Base-by-base conservation (phyloP, 768 basidiomycete species). In the Pleurotus pulmonarius region DNA sequence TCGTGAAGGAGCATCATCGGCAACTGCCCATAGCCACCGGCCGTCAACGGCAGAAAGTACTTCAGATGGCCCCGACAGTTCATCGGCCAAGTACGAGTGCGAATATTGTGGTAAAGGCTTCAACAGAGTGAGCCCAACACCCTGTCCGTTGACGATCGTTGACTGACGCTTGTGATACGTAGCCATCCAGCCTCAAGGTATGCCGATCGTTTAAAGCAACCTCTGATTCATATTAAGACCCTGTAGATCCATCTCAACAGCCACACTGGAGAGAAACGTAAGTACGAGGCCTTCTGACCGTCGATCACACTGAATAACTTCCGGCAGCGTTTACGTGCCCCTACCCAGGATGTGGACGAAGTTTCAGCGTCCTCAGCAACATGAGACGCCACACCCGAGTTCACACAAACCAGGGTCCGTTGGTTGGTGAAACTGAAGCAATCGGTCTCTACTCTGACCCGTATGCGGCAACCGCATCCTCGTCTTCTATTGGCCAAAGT, bases 361-460 rank as follows among this genome's bases (percentile, higher is more conserved):
- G 86, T 66, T 92, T 92, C 70, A 90, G 88, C 65, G 90, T 92
- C 49, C 83, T 91, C 65, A 91, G 88, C 70, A 92, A 92, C 74
- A 92, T 92, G 90, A 86, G 90, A 59, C 79, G 90, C 56, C 90
- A 92, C 68, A 84, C 89, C 58, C 85, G 90, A 55, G 85, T 88
- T 11, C 90, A 92, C 65, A 74, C 70, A 8, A 34, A 34, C 24
- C 67, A 69, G 38, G 62, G 47, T 39, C 57, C 57, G 52, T 57
- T 39, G 15, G 12, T 15, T 13, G 51, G 16, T 25, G 51, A 52
- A 26, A 40, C 51, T 20, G 51, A 52, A 22, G 20, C 51, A 5
- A 40, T 52, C 37, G 51, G 51, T 15, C 26, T 52, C 37, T 37
- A 52, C 38, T 22, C 57, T 38, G 46, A 44, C 20, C 43, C 60